Evolutionary conservation across 2,329 filamentous ascomycete species (phyloP), one percentile per base, ranked within the genome.

Genomic region (Apiospora aurea): DNA sequence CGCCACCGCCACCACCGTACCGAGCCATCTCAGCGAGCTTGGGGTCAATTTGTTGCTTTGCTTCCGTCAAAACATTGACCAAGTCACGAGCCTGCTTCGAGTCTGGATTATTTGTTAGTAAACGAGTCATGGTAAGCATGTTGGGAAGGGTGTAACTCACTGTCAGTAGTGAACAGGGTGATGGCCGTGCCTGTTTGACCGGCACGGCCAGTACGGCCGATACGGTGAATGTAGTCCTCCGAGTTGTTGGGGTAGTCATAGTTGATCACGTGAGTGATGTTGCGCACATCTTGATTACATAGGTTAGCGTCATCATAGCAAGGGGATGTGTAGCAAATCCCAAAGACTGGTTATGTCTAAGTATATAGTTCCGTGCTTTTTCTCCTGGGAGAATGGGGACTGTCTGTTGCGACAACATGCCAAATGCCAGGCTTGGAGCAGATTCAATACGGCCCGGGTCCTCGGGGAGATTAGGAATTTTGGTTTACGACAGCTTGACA

Each of bases 241-340:
- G 96, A 91, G 86, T 98, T 98, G 89, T 98, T 98, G 84, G 96
- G 96, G 86, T 98, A 98, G 85, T 98, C 96, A 94, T 98, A 98
- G 92, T 98, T 98, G 87, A 99, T 90, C 86, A 99, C 96, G 88
- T 99, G 96, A 86, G 96, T 98, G 88, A 99, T 99, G 90, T 99
- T 97, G 87, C 95, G 96, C 88, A 99, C 96, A 93, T 99, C 96
- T 98, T 98, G 82, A 81, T 80, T 81, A 79, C 79, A 80, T 83
- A 90, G 89, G 93, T 97, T 97, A 97, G 94, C 90, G 90, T 85
- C 87, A 89, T 87, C 85, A 86, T 87, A 87, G 83, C 84, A 80
- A 82, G 82, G 81, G 79, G 80, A 78, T 80, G 83, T 85, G 87
- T 88, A 88, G 88, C 88, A 91, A 89, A 83, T 86, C 89, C 88